These are phyloP conservation scores for Sphagnum tenellum DNA, from an alignment of 225 moss, liverwort and hornwort species.

Conservation along the genomic window DNA sequence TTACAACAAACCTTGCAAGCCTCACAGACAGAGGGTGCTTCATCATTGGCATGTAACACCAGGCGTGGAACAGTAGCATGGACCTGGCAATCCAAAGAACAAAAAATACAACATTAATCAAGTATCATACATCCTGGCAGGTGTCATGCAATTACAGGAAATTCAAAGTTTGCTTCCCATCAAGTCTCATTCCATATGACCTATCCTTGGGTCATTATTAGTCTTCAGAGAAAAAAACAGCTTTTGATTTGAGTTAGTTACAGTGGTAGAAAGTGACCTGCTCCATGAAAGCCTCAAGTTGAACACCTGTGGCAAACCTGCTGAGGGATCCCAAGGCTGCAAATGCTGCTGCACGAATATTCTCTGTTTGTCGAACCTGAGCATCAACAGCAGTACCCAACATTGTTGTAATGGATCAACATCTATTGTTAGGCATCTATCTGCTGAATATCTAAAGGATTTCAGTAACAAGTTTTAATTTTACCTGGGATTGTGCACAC, in stretches of 20 bases:
- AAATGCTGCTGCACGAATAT: constrained; percentile 93
- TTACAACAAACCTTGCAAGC: constrained; percentile 65
- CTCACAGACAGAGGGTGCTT: constrained; percentile 83
- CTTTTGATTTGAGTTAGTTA: no score
- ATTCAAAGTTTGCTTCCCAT: no score
- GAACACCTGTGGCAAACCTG: constrained; percentile 63
- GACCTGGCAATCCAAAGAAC: constrained; percentile 30
- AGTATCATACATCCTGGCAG: not conserved
- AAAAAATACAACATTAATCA: not conserved
- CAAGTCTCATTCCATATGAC: no score
- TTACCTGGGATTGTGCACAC: no score
- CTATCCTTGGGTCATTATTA: no score
- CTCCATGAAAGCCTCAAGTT: constrained; percentile 89
- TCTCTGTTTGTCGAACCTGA: constrained; percentile 82
- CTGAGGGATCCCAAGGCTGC: constrained; percentile 88
- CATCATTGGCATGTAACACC: constrained; percentile 90
- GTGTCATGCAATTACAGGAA: not conserved
- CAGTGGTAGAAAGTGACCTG: constrained; percentile 37
- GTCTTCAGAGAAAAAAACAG: no score
- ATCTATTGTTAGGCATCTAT: no score
- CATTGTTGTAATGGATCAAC: no score
- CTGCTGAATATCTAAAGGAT: no score
- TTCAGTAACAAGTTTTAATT: no score
- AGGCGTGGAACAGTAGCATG: constrained; percentile 80
- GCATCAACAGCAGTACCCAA: no score